phyloP scores from a whole-genome alignment of 495 filamentous ascomycete species.

The Trichoderma virens region DNA sequence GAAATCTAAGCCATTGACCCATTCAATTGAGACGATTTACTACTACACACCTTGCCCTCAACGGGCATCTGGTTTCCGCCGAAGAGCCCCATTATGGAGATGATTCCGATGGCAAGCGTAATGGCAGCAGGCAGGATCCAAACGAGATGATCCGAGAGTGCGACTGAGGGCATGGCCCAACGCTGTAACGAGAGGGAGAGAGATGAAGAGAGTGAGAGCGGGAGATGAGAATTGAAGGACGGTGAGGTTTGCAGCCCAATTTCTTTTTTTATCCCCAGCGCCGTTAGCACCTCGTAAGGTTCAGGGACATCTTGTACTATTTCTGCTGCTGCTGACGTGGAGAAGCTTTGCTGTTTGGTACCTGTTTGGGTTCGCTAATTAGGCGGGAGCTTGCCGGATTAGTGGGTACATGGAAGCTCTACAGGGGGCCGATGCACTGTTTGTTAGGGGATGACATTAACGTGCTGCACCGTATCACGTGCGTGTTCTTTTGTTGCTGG shows the following conservation, averaged over 20 bases:
- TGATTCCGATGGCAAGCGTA: slow-evolving; percentile 32
- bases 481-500: background rate
- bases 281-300: too few relatives aligned
- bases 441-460: too few relatives aligned
- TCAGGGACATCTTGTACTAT: too few relatives aligned
- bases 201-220: background rate
- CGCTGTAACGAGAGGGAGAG: background rate
- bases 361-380: too few relatives aligned
- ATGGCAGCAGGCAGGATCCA: slow-evolving; percentile 1
- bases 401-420: too few relatives aligned
- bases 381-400: too few relatives aligned
- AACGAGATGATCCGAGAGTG: background rate
- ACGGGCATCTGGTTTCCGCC: slow-evolving; percentile 70
- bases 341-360: too few relatives aligned
- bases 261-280: too few relatives aligned
- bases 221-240: background rate
- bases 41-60: slow-evolving; percentile 68
- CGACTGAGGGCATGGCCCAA: background rate
- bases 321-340: too few relatives aligned
- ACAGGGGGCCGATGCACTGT: too few relatives aligned
- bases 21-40: background rate
- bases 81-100: slow-evolving; percentile 58
- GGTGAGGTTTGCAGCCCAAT: background rate
- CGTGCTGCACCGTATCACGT: too few relatives aligned
- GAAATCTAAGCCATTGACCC: background rate